Percentiles rank a stretch among this genome's conserved stretches.
phyloP scores from a whole-genome alignment of 345 rosid genomes.

The Salix brachista region DNA sequence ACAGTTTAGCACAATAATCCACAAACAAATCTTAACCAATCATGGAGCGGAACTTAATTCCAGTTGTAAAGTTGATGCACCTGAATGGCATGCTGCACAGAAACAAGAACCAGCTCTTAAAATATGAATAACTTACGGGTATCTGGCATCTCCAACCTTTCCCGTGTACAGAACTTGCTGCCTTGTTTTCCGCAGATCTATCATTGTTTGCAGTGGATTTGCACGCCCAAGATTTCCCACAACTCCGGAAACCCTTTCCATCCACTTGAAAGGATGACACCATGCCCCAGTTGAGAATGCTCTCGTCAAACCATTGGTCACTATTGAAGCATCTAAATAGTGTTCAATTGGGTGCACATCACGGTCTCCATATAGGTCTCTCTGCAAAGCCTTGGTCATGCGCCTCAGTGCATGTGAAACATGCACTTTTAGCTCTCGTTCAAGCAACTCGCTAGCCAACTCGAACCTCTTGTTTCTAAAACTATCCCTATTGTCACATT shows the following conservation, averaged over 20 bases:
- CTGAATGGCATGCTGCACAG: not conserved
- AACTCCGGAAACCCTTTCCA: conserved; percentile 89
- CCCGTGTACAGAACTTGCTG: conserved; percentile 83
- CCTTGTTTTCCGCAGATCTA: conserved; percentile 78
- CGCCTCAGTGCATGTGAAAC: conserved; percentile 62
- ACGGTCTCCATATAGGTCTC: conserved; percentile 69
- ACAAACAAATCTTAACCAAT: not conserved
- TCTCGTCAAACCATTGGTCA: conserved; percentile 81
- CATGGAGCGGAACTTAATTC: not conserved
- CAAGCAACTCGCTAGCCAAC: conserved; percentile 78
- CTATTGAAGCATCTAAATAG: conserved; percentile 82
- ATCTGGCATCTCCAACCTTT: conserved; percentile 97
- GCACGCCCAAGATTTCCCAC: conserved; percentile 82
- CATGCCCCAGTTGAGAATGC: conserved; percentile 99
- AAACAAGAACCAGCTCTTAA: not conserved
- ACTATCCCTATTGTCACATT: conserved; percentile 75
- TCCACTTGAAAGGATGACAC: conserved; percentile 78
- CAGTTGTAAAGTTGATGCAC: not conserved
- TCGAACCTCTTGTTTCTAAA: conserved; percentile 89
- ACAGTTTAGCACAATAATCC: no score
- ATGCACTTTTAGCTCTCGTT: conserved; percentile 78
- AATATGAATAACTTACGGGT: conserved; percentile 60
- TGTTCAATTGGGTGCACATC: conserved; percentile 56
- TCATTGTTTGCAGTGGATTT: conserved; percentile 78
- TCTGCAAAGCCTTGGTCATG: conserved; percentile 71